These are phyloP conservation scores for Stephanodiscus minutulus DNA, from an alignment of 108 stramenopile genomes.

Conservation along the genomic window DNA sequence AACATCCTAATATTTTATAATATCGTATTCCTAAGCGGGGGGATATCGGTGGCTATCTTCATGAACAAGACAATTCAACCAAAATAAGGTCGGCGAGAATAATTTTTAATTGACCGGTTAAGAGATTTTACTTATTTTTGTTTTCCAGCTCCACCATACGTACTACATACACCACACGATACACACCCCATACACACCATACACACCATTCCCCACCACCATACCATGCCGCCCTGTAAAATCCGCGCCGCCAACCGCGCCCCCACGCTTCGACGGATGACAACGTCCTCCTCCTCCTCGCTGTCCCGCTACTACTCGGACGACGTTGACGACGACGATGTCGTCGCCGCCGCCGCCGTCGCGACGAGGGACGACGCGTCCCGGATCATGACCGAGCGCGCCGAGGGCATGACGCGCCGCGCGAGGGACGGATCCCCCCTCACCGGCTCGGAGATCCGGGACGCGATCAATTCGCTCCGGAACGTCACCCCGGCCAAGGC, in stretches of 20 bases:
- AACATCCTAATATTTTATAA: background rate
- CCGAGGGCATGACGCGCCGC: constrained; percentile 35
- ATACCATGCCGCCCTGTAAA: constrained; percentile 26
- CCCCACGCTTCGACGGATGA: constrained; percentile 18
- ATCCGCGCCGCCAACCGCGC: constrained; percentile 11
- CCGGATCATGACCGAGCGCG: constrained; percentile 31
- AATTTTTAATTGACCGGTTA: no score
- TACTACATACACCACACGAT: no score
- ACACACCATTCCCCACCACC: no score
- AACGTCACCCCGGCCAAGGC: constrained; percentile 29
- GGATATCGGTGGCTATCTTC: no score
- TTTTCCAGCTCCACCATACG: no score
- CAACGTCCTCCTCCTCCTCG: background rate
- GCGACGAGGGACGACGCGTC: background rate
- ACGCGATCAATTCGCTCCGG: constrained; percentile 45
- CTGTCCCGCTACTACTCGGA: no score
- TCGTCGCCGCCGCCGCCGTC: background rate
- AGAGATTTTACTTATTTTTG: no score
- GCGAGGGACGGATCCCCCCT: constrained; percentile 50
- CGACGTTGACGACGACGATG: constrained; percentile 19
- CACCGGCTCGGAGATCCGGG: constrained; percentile 52
- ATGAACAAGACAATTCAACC: no score
- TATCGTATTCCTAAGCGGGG: no score
- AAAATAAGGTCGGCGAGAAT: no score
- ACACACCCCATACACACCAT: no score